Evolutionary conservation across 805 yeast species (phyloP), one percentile per base, ranked within the genome.

Genomic region (Ogataea corticis): DNA sequence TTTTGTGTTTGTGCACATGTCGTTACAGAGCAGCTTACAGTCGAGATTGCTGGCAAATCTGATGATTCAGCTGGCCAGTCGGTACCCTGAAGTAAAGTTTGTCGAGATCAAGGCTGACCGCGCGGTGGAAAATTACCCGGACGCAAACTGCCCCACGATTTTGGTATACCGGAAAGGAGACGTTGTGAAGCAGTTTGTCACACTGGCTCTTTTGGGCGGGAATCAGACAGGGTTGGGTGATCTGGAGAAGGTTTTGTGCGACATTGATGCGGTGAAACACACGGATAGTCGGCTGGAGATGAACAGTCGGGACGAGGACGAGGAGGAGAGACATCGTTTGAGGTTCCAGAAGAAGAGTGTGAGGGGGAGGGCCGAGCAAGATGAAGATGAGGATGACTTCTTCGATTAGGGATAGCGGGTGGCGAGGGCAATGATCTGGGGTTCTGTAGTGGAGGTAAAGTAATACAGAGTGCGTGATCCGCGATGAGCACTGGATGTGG

Each of bases 101-200:
- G 92, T 89, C 34, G 97, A 94, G 56, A 94, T 94, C 39, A 84
- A 87, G n/a, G 96, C 87, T 18, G 75, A 80, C 47, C 81, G 97
- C 65, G 96, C 97, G 42, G 85, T 91, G 52, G 98, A 92, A 59
- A 83, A 84, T 60, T 94, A 91, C 64, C 97, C 99, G 2, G 92
- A 87, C 19, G 63, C 76, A 27, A 91, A 88, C 70, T 86, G 96
- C 57, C 99, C 99, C 2, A 94, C 99, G 0, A 69, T 94, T 7
- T 73, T 94, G 41, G 78, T 94, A 0, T 94, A 94, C 65, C 78
- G 79, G 58, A 79, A 88, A 44, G 85, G 84, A 23, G 82, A 87
- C 51, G 91, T 95, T 7, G 69, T 83, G 18, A 85, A 83, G 62
- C 97, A 94, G 62, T 79, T 72, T 57, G 79, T 94, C 10, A 92